Percentiles rank a stretch among this genome's conserved stretches.
Conservation (phyloP, 352 stramenopile species). For the Albugo laibachii region DNA sequence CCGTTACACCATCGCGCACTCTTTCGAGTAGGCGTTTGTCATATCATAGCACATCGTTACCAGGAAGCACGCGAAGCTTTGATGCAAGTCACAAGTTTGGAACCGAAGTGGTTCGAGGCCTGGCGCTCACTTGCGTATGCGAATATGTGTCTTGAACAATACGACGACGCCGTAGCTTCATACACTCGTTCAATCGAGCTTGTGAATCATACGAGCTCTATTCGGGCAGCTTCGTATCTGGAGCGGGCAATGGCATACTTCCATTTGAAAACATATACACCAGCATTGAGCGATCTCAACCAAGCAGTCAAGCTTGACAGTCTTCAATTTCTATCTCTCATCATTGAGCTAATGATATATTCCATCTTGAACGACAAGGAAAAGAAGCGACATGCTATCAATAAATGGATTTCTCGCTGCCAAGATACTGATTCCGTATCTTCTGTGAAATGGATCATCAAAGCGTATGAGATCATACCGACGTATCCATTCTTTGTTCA, state of each 20-base stretch:
- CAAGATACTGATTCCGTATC: too few relatives aligned
- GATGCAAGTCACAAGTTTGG: slow-evolving; percentile 9
- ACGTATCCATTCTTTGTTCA: too few relatives aligned
- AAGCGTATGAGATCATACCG: too few relatives aligned
- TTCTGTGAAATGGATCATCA: too few relatives aligned
- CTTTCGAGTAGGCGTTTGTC: slow-evolving; percentile 24
- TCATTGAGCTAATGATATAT: too few relatives aligned
- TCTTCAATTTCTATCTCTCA: too few relatives aligned
- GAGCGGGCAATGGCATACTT: neutral
- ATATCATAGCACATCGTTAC: slow-evolving; percentile 16
- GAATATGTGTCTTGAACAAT: slow-evolving; percentile 15
- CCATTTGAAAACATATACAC: too few relatives aligned
- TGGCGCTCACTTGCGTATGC: slow-evolving; percentile 23
- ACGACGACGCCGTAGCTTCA: slow-evolving; percentile 12
- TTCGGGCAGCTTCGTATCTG: slow-evolving; percentile 2
- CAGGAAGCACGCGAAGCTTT: slow-evolving; percentile 12
- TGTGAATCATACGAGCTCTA: slow-evolving; percentile 2
- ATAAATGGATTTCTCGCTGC: too few relatives aligned
- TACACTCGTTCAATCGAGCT: slow-evolving; percentile 18
- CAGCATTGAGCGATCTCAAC: too few relatives aligned
- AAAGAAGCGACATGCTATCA: too few relatives aligned
- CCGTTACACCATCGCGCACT: slow-evolving; percentile 10
- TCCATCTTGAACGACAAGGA: too few relatives aligned
- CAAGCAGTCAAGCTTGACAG: too few relatives aligned
- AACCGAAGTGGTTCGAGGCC: slow-evolving; percentile 19